These are phyloP conservation scores for Stagonosporopsis vannaccii DNA, from an alignment of 2,329 filamentous ascomycete genomes.

Conservation along the genomic window DNA sequence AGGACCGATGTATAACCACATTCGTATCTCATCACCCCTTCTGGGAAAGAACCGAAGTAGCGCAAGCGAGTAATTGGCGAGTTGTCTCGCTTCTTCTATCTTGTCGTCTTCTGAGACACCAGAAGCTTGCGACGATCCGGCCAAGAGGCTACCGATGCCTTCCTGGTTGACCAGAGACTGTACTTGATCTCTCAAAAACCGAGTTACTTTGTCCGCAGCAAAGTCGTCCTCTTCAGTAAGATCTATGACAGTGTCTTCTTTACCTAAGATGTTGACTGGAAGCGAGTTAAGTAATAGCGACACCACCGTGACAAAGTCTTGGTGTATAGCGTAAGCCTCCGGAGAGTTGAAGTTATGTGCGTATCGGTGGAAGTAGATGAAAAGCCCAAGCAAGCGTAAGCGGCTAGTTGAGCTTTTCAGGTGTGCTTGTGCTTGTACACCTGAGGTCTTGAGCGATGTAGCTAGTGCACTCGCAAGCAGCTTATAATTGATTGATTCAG, in stretches of 20 bases:
- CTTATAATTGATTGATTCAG: conserved; percentile 60
- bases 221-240: conserved; percentile 38
- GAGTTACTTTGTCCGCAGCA: conserved; percentile 40
- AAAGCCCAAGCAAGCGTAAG: conserved; percentile 65
- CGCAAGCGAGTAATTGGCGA: conserved; percentile 87
- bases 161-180: conserved; percentile 76
- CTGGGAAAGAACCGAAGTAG: conserved; percentile 84
- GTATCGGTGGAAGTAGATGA: conserved; percentile 65
- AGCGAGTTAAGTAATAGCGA: conserved; percentile 64
- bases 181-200: conserved; percentile 70
- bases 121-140: conserved; percentile 49
- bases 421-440: conserved; percentile 34
- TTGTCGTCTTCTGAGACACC: conserved; percentile 46
- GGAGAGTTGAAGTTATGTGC: conserved; percentile 52
- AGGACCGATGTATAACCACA: conserved; percentile 87
- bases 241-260: conserved; percentile 45
- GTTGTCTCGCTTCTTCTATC: conserved; percentile 70
- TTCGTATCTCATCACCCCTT: conserved; percentile 85
- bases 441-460: conserved; percentile 35
- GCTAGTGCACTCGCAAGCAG: conserved; percentile 48
- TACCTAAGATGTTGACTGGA: conserved; percentile 63
- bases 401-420: conserved; percentile 51
- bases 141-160: conserved; percentile 71
- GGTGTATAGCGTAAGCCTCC: conserved; percentile 54
- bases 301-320: conserved; percentile 63